Conservation (phyloP, 148 eudicot genomes). For the Fallopia convolvulus region DNA sequence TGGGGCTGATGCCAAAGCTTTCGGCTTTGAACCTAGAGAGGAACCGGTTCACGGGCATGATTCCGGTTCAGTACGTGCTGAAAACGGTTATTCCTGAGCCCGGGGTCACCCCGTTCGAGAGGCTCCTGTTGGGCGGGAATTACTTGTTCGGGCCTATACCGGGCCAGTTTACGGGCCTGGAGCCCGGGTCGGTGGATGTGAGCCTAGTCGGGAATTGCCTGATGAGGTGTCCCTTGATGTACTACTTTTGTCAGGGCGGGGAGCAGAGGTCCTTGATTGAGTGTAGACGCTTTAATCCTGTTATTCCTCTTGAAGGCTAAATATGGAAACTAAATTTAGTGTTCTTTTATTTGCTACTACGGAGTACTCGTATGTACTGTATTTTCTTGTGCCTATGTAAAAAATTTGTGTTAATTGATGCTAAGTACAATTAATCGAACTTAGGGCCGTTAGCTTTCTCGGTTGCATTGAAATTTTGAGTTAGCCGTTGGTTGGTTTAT, state of each 20-base stretch:
- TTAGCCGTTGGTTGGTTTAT: not conserved
- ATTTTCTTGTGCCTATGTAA: not conserved
- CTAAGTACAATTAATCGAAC: no score
- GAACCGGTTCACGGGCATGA: conserved; percentile 57
- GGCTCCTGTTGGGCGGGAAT: conserved; percentile 79
- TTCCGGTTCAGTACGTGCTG: conserved; percentile 57
- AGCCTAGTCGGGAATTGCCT: conserved; percentile 66
- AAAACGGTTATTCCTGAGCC: conserved; percentile 37
- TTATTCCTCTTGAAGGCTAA: conserved; percentile 39
- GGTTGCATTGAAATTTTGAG: not conserved
- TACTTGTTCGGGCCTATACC: conserved; percentile 76
- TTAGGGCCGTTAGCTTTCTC: no score
- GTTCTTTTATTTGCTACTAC: not conserved
- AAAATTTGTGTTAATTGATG: not conserved
- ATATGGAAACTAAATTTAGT: not conserved
- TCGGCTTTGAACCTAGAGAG: conserved; percentile 62
- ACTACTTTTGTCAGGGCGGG: conserved; percentile 74
- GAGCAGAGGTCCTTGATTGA: conserved; percentile 49
- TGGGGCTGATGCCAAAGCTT: conserved; percentile 67
- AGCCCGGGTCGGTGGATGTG: conserved; percentile 48
- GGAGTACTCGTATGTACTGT: no score
- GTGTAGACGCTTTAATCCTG: conserved; percentile 53
- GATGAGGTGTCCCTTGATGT: conserved; percentile 50
- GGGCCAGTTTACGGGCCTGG: conserved; percentile 40
- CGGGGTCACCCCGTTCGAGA: conserved; percentile 45